Conservation (phyloP, 768 basidiomycete genomes). For the Inosperma sp. region DNA sequence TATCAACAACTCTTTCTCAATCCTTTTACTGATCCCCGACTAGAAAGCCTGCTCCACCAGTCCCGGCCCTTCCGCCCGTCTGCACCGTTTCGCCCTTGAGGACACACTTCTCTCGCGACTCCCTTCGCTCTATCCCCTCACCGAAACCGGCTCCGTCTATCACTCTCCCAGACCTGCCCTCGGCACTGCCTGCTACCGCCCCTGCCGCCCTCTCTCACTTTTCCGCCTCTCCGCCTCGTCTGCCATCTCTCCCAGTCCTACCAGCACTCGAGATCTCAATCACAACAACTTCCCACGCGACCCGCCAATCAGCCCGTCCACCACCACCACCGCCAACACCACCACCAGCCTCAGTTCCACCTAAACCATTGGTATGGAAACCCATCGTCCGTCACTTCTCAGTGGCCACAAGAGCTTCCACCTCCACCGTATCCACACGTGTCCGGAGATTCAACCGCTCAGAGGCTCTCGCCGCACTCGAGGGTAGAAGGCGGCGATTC, state of each 20-base stretch:
- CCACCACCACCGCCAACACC: not conserved
- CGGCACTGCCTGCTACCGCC: conserved; percentile 23
- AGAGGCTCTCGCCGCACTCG: conserved; percentile 60
- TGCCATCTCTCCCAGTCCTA: conserved; percentile 2
- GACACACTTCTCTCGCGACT: not conserved
- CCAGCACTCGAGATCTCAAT: not conserved
- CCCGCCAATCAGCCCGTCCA: not conserved
- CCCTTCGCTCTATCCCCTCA: conserved; percentile 53
- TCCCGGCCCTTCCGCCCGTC: not conserved
- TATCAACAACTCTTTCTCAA: too few relatives aligned
- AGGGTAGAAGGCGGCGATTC: too few relatives aligned
- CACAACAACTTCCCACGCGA: not conserved
- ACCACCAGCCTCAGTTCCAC: not conserved
- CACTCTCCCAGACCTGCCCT: conserved; percentile 37
- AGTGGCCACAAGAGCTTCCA: conserved; percentile 10
- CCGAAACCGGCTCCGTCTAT: conserved; percentile 28
- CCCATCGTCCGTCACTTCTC: not conserved
- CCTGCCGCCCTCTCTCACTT: not conserved
- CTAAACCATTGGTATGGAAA: not conserved
- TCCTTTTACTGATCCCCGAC: not conserved
- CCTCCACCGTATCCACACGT: conserved; percentile 42
- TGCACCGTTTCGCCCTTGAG: conserved; percentile 1
- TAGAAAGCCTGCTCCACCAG: not conserved
- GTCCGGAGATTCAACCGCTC: conserved; percentile 47
- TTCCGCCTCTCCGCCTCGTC: not conserved